Percentiles rank a stretch among this genome's conserved stretches.
Conservation (phyloP, 106 monocot genomes). For the Platanthera guangdongensis region DNA sequence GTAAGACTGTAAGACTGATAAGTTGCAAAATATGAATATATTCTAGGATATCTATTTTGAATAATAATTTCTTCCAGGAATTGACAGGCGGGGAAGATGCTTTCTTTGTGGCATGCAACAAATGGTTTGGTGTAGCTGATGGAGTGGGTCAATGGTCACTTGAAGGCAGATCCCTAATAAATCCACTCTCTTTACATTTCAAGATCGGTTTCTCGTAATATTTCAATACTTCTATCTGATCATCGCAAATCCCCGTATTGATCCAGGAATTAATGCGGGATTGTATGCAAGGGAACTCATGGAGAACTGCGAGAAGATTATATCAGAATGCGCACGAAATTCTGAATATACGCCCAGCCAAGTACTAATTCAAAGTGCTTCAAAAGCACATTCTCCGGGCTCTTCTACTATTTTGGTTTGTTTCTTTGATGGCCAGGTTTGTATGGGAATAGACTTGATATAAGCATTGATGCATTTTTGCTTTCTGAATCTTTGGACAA, state of each 20-base stretch:
- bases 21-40: not conserved
- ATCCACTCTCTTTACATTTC: not conserved
- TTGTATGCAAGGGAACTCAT: slow-evolving; percentile 89
- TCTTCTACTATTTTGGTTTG: slow-evolving; percentile 85
- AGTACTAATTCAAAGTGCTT: slow-evolving; percentile 53
- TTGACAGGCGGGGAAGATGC: slow-evolving; percentile 98
- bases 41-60: slow-evolving; percentile 22
- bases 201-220: not conserved
- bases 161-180: slow-evolving; percentile 41
- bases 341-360: slow-evolving; percentile 37
- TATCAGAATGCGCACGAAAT: slow-evolving; percentile 28
- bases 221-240: not conserved
- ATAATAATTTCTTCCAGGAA: slow-evolving; percentile 60
- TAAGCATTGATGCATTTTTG: not conserved
- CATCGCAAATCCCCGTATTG: not conserved
- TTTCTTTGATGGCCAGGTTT: slow-evolving; percentile 80
- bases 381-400: slow-evolving; percentile 58
- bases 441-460: not conserved
- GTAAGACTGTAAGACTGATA: too few species aligned
- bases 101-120: slow-evolving; percentile 64
- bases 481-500: not conserved
- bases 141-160: slow-evolving; percentile 99
- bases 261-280: slow-evolving; percentile 88
- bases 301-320: slow-evolving; percentile 59
- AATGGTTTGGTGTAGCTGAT: slow-evolving; percentile 96